A percentile compares a stretch with the other conserved stretches of the same genome.
phyloP scores from a whole-genome alignment of 208 protist genomes.

The Acanthamoeba healyi region DNA sequence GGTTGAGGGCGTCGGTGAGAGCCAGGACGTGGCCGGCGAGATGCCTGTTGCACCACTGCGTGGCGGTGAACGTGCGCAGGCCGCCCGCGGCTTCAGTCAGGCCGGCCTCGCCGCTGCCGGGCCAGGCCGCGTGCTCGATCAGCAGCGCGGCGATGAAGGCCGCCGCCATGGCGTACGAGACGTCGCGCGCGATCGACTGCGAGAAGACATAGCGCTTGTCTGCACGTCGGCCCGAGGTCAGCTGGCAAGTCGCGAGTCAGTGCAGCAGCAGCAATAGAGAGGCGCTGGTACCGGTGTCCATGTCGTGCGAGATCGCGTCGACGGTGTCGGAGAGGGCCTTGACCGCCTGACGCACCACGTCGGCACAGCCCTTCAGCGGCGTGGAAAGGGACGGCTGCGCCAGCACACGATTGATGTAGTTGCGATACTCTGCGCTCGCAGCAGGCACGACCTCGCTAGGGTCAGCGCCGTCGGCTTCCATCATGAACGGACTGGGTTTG shows the following conservation, averaged over 20 bases:
- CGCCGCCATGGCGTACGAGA: slow-evolving; percentile 59
- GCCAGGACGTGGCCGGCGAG: slow-evolving; percentile 10
- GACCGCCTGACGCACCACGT: not conserved
- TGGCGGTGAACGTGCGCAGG: slow-evolving; percentile 45
- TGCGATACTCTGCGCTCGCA: slow-evolving; percentile 29
- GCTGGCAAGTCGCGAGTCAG: not conserved
- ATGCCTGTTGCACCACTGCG: slow-evolving; percentile 12
- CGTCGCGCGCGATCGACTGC: slow-evolving; percentile 68
- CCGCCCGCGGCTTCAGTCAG: not conserved
- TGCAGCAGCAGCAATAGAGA: not conserved
- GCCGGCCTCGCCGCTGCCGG: slow-evolving; percentile 45
- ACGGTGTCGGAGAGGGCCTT: slow-evolving; percentile 28
- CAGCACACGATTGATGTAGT: slow-evolving; percentile 40
- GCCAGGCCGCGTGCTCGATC: slow-evolving; percentile 63
- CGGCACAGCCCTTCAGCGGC: not conserved
- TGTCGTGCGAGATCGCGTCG: slow-evolving; percentile 30
- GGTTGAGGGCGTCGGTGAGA: slow-evolving; percentile 14
- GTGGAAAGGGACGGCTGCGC: not conserved
- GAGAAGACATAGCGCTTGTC: slow-evolving; percentile 17
- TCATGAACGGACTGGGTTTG: no score
- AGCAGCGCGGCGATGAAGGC: slow-evolving; percentile 70
- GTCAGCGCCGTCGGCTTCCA: no score
- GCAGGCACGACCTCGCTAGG: not conserved
- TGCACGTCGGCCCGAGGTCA: not conserved
- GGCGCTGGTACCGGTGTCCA: not conserved